Conservation (phyloP, 441 rosid species). For the Gossypium davidsonii region DNA sequence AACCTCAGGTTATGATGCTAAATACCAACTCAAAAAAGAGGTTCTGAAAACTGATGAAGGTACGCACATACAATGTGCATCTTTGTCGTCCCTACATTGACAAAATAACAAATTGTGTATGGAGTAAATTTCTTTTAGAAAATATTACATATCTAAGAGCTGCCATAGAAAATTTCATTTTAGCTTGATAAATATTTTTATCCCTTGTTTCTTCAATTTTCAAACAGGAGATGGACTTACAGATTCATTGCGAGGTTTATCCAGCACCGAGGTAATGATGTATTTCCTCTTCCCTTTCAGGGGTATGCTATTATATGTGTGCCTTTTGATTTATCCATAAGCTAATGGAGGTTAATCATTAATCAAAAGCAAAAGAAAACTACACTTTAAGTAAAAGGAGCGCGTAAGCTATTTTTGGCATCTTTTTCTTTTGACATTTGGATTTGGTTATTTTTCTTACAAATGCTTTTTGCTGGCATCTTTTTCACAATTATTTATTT, state of each 20-base stretch:
- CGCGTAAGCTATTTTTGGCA: background rate
- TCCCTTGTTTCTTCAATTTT: constrained; percentile 13
- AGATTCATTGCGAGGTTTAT: constrained; percentile 61
- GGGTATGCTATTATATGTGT: background rate
- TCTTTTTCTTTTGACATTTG: background rate
- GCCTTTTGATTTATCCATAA: background rate
- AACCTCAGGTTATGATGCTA: background rate
- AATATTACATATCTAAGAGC: background rate
- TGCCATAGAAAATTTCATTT: background rate
- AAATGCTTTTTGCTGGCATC: background rate
- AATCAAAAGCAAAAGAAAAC: background rate
- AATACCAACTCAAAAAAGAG: background rate
- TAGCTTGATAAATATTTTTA: background rate
- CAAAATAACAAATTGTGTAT: background rate
- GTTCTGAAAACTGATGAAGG: background rate
- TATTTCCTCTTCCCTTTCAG: background rate
- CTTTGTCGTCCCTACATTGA: background rate
- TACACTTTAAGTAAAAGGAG: background rate
- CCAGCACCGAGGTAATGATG: constrained; percentile 64
- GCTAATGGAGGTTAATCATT: background rate
- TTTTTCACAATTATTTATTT: background rate
- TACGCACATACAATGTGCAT: background rate
- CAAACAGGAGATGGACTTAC: constrained; percentile 82
- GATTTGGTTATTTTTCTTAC: background rate
- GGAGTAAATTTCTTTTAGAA: background rate